phyloP scores from a whole-genome alignment of 768 basidiomycete genomes.

The Trametes cingulata region DNA sequence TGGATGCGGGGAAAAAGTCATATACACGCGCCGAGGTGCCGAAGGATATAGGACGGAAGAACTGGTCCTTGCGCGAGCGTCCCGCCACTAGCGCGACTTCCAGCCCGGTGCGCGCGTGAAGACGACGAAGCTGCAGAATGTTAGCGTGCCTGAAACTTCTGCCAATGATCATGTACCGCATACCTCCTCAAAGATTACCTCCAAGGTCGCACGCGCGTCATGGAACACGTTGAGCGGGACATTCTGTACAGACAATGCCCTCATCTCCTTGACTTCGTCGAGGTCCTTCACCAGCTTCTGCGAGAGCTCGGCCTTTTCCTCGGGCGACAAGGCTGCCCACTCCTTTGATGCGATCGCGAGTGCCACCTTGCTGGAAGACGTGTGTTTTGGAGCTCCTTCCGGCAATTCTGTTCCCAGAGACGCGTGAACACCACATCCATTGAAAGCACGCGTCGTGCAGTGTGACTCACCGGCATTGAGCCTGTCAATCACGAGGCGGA shows the following conservation, averaged over 20 bases:
- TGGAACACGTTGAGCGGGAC: slow-evolving; percentile 8
- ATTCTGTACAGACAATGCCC: not conserved
- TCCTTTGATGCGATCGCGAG: not conserved
- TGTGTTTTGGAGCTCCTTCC: not conserved
- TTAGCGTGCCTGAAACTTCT: too few relatives aligned
- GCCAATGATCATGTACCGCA: not conserved
- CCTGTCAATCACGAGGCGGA: not conserved
- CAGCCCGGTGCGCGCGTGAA: not conserved
- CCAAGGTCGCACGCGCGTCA: not conserved
- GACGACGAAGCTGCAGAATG: not conserved
- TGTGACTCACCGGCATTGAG: not conserved
- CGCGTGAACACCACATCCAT: too few relatives aligned
- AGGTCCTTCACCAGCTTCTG: not conserved
- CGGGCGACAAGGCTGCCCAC: not conserved
- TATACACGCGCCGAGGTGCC: too few relatives aligned
- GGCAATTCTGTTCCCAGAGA: not conserved
- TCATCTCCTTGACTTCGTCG: not conserved
- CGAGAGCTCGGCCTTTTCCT: not conserved
- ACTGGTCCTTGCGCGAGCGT: not conserved
- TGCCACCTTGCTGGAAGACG: not conserved
- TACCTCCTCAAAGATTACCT: not conserved
- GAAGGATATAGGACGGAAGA: not conserved
- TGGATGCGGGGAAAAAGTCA: too few relatives aligned
- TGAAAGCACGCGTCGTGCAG: too few relatives aligned
- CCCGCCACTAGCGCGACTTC: not conserved